Evolutionary conservation across 225 moss, liverwort and hornwort genomes (phyloP), one percentile per base, ranked within the genome.

Genomic region (Pseudoscleropodium purum): DNA sequence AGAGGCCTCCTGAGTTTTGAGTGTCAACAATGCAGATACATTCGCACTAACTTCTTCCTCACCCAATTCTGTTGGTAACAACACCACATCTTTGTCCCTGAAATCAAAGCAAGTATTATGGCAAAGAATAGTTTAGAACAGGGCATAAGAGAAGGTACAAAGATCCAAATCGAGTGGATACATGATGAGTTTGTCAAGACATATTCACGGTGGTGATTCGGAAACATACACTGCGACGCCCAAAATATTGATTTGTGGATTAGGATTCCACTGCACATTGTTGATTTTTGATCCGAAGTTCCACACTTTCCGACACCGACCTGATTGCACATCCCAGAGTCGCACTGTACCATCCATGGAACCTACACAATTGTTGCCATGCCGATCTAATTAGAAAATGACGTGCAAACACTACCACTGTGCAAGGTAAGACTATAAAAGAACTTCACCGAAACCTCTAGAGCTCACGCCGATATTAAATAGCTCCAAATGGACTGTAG

Each of bases 271-370:
- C 81, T 97, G 92, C 89, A 99, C 93, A 86, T 95, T 90, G 81
- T 92, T 94, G 84, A 99, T 89, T 83, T 89, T 91, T 80, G 77
- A 92, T 89, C 94, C 96, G 81, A 97, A 90, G 85, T 94, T 90
- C 99, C 99, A 99, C 65, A 95, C 82, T 92, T 92, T 97, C 77
- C 92, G 93, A 93, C 97, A 97, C 39, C 97, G 94, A 73, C 96
- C 96, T 85, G 93, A 94, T 89, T 97, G 95, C 88, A 99, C 95
- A 88, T 99, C 97, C 99, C 99, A 99, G 59, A 99, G 91, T n/a
- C 99, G 95, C 81, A 99, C 96, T 82, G 91, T 95, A 87, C 99
- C 99, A 90, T 99, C 99, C 83, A 82, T 23, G n/a, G 99, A 99
- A 85, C 99, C 98, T 98, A 82, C 87, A 88, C 62, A 92, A 62